Conservation (phyloP, 1,284 basidiomycete genomes). For the Papiliotrema flavescens region DNA sequence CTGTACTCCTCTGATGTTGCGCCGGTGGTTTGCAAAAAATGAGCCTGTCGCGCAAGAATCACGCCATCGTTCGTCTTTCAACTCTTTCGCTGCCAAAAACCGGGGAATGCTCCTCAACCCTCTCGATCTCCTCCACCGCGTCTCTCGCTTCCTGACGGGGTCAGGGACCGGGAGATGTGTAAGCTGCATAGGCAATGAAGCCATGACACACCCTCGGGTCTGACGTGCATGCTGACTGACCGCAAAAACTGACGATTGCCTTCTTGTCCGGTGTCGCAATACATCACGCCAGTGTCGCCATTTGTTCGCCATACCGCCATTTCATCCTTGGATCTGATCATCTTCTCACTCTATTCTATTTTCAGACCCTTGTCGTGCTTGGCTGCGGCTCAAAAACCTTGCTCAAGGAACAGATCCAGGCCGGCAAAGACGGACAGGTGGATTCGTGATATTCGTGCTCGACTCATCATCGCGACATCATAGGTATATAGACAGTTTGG, state of each 20-base stretch:
- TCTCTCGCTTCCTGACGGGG: neutral
- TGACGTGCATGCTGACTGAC: neutral
- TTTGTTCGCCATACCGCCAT: neutral
- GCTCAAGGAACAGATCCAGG: too few species aligned
- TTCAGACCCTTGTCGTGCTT: neutral
- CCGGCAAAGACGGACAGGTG: too few species aligned
- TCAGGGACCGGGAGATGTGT: neutral
- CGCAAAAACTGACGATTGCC: neutral
- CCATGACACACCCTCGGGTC: neutral
- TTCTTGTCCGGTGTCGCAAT: neutral
- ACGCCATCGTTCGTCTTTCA: constrained; percentile 1
- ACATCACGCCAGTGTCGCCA: neutral
- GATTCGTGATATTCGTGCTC: neutral
- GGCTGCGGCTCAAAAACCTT: neutral
- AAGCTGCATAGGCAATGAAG: neutral
- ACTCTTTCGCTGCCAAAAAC: neutral
- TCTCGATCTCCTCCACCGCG: neutral
- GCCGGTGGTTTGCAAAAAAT: neutral
- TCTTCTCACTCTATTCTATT: neutral
- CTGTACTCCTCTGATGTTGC: neutral
- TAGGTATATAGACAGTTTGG: neutral
- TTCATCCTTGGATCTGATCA: neutral
- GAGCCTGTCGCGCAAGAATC: neutral
- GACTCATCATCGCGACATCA: neutral
- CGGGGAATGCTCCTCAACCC: neutral